These are phyloP conservation scores for Pseudogymnoascus sp. DNA, from an alignment of 2,329 filamentous ascomycete species.

Conservation along the genomic window DNA sequence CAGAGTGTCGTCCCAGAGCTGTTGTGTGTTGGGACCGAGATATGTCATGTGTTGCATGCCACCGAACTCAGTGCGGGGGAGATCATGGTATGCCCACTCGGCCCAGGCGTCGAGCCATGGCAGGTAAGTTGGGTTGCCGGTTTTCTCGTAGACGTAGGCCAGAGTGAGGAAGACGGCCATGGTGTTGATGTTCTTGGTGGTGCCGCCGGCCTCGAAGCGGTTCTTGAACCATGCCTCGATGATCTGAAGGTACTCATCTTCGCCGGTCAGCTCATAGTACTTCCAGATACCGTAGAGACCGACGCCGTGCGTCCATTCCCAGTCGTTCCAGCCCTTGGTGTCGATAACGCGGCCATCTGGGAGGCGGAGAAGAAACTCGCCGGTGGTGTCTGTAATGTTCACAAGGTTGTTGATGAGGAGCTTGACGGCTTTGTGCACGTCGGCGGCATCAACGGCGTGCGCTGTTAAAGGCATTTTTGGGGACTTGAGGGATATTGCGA, in stretches of 20 bases:
- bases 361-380: constrained; percentile 63
- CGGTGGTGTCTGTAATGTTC: constrained; percentile 68
- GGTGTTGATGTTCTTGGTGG: constrained; percentile 80
- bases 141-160: constrained; percentile 71
- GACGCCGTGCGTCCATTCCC: constrained; percentile 78
- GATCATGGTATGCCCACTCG: constrained; percentile 73
- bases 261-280: constrained; percentile 66
- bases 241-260: constrained; percentile 49
- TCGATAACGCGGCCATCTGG: constrained; percentile 69
- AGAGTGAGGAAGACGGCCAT: constrained; percentile 73
- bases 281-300: constrained; percentile 77
- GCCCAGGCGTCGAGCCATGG: constrained; percentile 76
- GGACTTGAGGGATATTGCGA: neutral
- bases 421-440: constrained; percentile 49
- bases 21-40: constrained; percentile 59
- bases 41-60: constrained; percentile 36
- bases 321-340: constrained; percentile 76
- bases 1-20: constrained; percentile 78
- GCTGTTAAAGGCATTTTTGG: constrained; percentile 31
- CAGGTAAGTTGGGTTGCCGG: constrained; percentile 57
- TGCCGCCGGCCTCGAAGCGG: constrained; percentile 33
- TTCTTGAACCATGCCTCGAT: constrained; percentile 67
- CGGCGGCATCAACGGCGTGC: constrained; percentile 33
- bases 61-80: constrained; percentile 62
- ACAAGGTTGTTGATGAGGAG: constrained; percentile 65